Percentiles rank a stretch among this genome's conserved stretches.
Conservation (phyloP, 768 basidiomycete species). For the Russula sp. region DNA sequence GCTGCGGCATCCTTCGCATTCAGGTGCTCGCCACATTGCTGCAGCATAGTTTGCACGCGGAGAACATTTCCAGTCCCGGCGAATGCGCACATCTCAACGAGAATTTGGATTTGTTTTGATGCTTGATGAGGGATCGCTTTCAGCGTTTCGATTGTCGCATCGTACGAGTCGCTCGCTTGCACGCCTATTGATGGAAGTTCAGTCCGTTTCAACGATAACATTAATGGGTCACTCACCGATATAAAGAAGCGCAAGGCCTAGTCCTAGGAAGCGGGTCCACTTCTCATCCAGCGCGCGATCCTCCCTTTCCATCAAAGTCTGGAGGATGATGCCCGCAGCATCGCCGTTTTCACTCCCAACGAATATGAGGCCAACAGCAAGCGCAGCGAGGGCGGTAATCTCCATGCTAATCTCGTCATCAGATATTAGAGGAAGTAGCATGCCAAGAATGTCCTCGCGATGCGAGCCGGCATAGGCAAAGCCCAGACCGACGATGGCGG, state of each 20-base stretch:
- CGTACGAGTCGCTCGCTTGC: constrained; percentile 71
- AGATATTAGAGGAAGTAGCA: constrained; percentile 74
- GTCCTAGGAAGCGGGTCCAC: constrained; percentile 86
- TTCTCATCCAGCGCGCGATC: constrained; percentile 80
- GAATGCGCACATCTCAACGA: constrained; percentile 91
- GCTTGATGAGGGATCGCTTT: constrained; percentile 92
- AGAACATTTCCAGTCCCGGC: constrained; percentile 95
- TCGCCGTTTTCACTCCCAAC: constrained; percentile 95
- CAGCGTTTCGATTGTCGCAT: constrained; percentile 88
- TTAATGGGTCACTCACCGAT: constrained; percentile 53
- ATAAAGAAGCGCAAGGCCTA: constrained; percentile 87
- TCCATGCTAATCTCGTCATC: constrained; percentile 87
- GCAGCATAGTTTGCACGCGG: constrained; percentile 86
- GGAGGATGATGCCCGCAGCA: constrained; percentile 80
- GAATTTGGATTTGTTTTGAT: constrained; percentile 82
- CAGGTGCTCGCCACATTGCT: constrained; percentile 90
- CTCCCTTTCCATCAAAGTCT: constrained; percentile 82
- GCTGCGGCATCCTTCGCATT: constrained; percentile 38
- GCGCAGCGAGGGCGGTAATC: constrained; percentile 75
- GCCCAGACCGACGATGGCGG: constrained; percentile 88
- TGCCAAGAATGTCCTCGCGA: constrained; percentile 71
- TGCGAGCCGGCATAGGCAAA: constrained; percentile 94
- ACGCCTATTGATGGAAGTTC: constrained; percentile 47
- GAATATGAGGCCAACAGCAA: constrained; percentile 91
- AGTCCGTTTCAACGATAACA: neutral